Percentiles rank a stretch among this genome's conserved stretches.
phyloP scores from a whole-genome alignment of 1,284 basidiomycete species.

The Gomphus bonarii region DNA sequence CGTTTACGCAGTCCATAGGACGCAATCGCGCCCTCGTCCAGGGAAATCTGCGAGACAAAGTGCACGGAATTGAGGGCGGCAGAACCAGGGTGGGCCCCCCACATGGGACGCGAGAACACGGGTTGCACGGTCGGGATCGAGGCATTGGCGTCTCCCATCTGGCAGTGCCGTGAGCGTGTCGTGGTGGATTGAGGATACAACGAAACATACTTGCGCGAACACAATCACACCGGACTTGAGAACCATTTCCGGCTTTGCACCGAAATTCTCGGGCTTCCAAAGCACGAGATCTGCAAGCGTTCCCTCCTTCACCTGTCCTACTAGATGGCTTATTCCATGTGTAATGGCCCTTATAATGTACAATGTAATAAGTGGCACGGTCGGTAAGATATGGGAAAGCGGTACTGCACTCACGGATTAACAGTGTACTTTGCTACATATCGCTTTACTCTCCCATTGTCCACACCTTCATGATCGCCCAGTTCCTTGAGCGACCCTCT shows the following conservation, averaged over 20 bases:
- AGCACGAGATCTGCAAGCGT: constrained; percentile 89
- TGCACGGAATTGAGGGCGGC: constrained; percentile 74
- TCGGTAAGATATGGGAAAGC: neutral
- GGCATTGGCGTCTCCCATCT: constrained; percentile 91
- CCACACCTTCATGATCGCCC: constrained; percentile 57
- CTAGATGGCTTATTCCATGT: constrained; percentile 83
- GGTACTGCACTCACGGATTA: constrained; percentile 71
- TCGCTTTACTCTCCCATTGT: constrained; percentile 95
- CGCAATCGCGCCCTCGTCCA: constrained; percentile 51
- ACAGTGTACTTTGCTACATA: constrained; percentile 97
- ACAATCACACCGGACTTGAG: constrained; percentile 92
- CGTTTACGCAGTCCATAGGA: constrained; percentile 72
- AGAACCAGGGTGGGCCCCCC: constrained; percentile 65
- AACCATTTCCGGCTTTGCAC: constrained; percentile 84
- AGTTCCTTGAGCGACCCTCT: constrained; percentile 58
- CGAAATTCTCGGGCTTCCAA: constrained; percentile 92
- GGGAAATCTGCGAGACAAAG: constrained; percentile 77
- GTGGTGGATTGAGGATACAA: neutral
- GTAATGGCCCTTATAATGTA: constrained; percentile 68
- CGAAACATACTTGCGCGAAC: constrained; percentile 56
- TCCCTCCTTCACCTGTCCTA: constrained; percentile 79
- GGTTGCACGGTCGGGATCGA: constrained; percentile 94
- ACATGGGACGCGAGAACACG: constrained; percentile 81
- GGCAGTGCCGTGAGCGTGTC: constrained; percentile 3
- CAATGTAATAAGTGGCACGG: neutral